Conservation (phyloP, 169 alveolate species). For the Babesia sp. region DNA sequence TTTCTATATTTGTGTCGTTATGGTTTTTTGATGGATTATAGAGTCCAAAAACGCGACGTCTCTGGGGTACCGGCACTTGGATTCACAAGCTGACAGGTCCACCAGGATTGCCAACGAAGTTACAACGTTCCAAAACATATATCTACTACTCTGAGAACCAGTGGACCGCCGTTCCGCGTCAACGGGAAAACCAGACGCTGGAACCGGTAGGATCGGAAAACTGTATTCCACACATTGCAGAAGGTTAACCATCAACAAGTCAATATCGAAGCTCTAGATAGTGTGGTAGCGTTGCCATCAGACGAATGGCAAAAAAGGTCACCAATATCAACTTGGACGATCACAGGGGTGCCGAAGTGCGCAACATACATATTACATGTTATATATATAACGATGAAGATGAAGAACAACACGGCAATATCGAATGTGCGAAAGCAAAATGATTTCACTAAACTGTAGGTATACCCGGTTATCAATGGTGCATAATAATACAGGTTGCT, state of each 20-base stretch:
- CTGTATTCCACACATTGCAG: not conserved
- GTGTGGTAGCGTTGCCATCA: not conserved
- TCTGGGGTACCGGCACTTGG: conserved; percentile 2
- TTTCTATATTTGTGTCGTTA: no score
- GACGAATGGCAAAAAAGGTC: not conserved
- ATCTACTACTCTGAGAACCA: not conserved
- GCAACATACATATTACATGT: not conserved
- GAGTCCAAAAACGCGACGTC: conserved; percentile 18
- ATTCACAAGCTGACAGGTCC: no score
- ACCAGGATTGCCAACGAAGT: not conserved
- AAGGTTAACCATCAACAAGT: not conserved
- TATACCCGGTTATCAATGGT: not conserved
- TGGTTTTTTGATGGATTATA: no score
- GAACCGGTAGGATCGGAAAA: not conserved
- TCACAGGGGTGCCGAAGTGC: not conserved
- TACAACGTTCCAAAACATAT: not conserved
- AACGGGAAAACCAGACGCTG: conserved; percentile 17
- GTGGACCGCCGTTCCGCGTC: conserved; percentile 12
- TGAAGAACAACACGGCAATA: conserved; percentile 2
- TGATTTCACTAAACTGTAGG: conserved; percentile 80
- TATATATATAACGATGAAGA: no score
- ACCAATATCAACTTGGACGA: not conserved
- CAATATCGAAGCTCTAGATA: not conserved
- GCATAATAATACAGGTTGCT: conserved; percentile 47
- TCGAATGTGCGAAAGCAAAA: conserved; percentile 70